Evolutionary conservation across 2,329 filamentous ascomycete species (phyloP).

Genomic region (Xylaria sp.): DNA sequence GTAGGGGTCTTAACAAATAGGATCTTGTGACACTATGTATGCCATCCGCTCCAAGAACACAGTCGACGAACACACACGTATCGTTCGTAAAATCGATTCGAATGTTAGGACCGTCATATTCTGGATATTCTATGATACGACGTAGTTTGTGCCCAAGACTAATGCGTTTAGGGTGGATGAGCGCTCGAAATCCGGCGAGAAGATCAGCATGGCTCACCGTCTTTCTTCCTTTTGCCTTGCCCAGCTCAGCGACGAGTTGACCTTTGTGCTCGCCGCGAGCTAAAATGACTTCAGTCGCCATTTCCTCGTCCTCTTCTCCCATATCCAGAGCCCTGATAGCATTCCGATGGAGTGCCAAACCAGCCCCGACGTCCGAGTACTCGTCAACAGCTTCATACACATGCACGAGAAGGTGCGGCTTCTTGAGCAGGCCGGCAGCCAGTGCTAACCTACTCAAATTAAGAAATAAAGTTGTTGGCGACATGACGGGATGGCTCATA

Average conservation of each 20-base stretch:
- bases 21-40: slow-evolving; percentile 42
- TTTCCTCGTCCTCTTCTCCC: slow-evolving; percentile 41
- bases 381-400: slow-evolving; percentile 45
- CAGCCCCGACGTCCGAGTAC: slow-evolving; percentile 46
- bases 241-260: slow-evolving; percentile 41
- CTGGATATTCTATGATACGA: slow-evolving; percentile 21
- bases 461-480: not conserved
- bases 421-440: slow-evolving; percentile 43
- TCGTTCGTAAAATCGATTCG: slow-evolving; percentile 38
- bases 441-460: slow-evolving; percentile 42
- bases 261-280: slow-evolving; percentile 36
- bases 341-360: slow-evolving; percentile 47
- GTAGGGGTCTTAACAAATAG: slow-evolving; percentile 40
- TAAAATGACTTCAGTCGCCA: slow-evolving; percentile 44
- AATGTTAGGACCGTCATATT: slow-evolving; percentile 15
- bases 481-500: not conserved
- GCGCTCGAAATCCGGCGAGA: slow-evolving; percentile 37
- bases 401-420: slow-evolving; percentile 42
- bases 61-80: slow-evolving; percentile 37
- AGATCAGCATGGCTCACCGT: slow-evolving; percentile 43
- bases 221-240: slow-evolving; percentile 43
- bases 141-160: slow-evolving; percentile 37
- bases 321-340: slow-evolving; percentile 41
- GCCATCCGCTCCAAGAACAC: slow-evolving; percentile 45
- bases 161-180: slow-evolving; percentile 34